Base-by-base conservation (phyloP, 2,329 filamentous ascomycete species). In the Venturia effusa region DNA sequence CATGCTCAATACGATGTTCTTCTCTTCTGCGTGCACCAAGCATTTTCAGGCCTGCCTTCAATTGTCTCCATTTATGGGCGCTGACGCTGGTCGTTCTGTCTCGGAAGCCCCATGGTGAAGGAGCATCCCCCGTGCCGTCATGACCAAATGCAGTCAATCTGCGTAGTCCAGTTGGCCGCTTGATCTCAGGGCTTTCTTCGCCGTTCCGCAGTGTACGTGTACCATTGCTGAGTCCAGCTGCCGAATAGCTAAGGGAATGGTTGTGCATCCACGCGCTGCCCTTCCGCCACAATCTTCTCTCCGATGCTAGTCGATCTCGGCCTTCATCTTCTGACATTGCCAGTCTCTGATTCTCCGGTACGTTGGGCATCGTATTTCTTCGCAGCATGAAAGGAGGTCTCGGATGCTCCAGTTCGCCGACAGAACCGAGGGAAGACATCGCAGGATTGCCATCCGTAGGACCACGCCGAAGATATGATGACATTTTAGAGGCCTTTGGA, bases 31-130 rank as follows among this genome's bases (percentile, higher is more conserved):
- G 86, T 67, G 90, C 86, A 32, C 84, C 85, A 45, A 88, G 79
- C 66, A 96, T 80, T 72, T 90, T 92, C 59, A 97, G 77, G 0
- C 92, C 92, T 68, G 90, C 90, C 77, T 97, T 97, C 71, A 99
- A 84, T 72, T 95, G 90, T 67, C 87, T 88, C 94, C 94, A 99
- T 78, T 90, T 91, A 70, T 93, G 89, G 22, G 85, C 91, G 70
- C 77, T 79, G 60, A 78, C 68, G 69, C 76, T 79, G 8, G 75
- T 74, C 43, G 78, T 76, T n/a, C 79, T 75, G 63, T 80, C 78
- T 5, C 78, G 75, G 64, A 75, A 73, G 19, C 76, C 71, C 73
- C 78, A 79, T 1, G 75, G 73, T 1, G 76, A 79, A 7, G 69
- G 74, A 65, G 76, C 75, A 24, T 40, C 62, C 7, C 34, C 51